A percentile compares a stretch with the other conserved stretches of the same genome.
Evolutionary conservation across 2,329 filamentous ascomycete genomes (phyloP).

Genomic region (Didymella segeticola): DNA sequence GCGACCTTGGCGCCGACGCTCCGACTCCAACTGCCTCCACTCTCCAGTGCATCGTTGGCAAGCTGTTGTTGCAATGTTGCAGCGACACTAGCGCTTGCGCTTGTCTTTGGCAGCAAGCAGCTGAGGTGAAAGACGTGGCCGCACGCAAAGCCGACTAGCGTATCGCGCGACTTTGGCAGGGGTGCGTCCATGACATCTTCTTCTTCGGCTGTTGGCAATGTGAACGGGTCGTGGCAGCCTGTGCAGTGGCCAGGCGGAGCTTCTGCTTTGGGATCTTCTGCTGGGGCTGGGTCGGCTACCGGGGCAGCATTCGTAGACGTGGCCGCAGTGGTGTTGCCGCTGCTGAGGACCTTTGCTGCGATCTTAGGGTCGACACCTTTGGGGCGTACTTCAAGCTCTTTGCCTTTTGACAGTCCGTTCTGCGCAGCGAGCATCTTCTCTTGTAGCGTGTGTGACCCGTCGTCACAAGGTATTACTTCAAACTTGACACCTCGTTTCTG

Average conservation of each 20-base stretch:
- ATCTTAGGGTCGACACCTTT: slow-evolving; percentile 38
- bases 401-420: slow-evolving; percentile 13
- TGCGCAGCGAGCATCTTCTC: slow-evolving; percentile 16
- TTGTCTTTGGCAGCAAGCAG: slow-evolving; percentile 65
- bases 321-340: slow-evolving; percentile 30
- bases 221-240: slow-evolving; percentile 42
- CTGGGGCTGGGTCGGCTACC: slow-evolving; percentile 33
- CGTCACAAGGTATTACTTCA: slow-evolving; percentile 65
- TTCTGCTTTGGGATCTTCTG: slow-evolving; percentile 27
- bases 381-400: slow-evolving; percentile 36
- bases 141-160: slow-evolving; percentile 80
- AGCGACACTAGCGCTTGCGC: slow-evolving; percentile 51
- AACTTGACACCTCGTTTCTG: slow-evolving; percentile 90
- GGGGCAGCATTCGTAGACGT: slow-evolving; percentile 27
- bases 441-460: slow-evolving; percentile 30
- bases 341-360: slow-evolving; percentile 31
- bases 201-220: slow-evolving; percentile 39
- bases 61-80: slow-evolving; percentile 54
- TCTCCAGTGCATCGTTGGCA: slow-evolving; percentile 51
- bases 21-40: slow-evolving; percentile 57
- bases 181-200: slow-evolving; percentile 34
- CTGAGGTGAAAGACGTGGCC: slow-evolving; percentile 81
- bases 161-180: slow-evolving; percentile 58
- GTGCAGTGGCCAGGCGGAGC: slow-evolving; percentile 46
- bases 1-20: slow-evolving; percentile 67